Base-by-base conservation (phyloP, 129 eudicot species). In the Arctium lappa region DNA sequence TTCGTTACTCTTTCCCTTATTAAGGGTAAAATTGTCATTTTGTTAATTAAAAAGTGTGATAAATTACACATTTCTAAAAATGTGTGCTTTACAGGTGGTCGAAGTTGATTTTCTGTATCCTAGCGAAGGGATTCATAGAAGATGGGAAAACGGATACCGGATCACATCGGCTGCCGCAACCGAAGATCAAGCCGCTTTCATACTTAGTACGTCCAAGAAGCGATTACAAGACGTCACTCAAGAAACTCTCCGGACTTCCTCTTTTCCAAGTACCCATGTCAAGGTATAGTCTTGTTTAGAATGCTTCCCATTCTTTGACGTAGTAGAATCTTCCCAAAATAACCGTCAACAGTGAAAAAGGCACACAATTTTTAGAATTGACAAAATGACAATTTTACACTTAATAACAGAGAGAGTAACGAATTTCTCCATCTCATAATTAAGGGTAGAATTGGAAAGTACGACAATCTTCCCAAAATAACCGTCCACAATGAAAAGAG, bases 71-170 rank as follows among this genome's bases (percentile, higher is more conserved):
- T 53, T 60, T 16, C 27, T 60, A 56, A 56, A 15, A 56, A 8
- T 30, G 30, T 63, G 32, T 36, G 29, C 2, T 32, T 22, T 80
- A 1, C 80, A 92, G 97, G 94, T 90, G 50, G 97, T 92, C 71
- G 97, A 92, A 79, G 88, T 92, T 48, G 97, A 92, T 89, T 92
- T 92, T 82, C 88, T 92, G 13, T 92, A 92, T 76, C 97, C 94
- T n/a, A 92, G 97, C 83, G 97, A 92, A 76, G 97, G 97, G 44
- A 90, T 92, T 71, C 97, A 92, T 68, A 84, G 86, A 74, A 89
- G 97, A 40, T 92, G 97, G 97, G 97, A 92, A 53, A 78, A 81
- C 80, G 94, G 97, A 46, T 92, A 87, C 62, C 91, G 97, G 72
- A 90, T 92, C n/a, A 92, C 97, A 9, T 48, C 94, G 30, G 91